Evolutionary conservation across 2,329 filamentous ascomycete species (phyloP), one percentile per base, ranked within the genome.

Genomic region (Polychaeton citri): DNA sequence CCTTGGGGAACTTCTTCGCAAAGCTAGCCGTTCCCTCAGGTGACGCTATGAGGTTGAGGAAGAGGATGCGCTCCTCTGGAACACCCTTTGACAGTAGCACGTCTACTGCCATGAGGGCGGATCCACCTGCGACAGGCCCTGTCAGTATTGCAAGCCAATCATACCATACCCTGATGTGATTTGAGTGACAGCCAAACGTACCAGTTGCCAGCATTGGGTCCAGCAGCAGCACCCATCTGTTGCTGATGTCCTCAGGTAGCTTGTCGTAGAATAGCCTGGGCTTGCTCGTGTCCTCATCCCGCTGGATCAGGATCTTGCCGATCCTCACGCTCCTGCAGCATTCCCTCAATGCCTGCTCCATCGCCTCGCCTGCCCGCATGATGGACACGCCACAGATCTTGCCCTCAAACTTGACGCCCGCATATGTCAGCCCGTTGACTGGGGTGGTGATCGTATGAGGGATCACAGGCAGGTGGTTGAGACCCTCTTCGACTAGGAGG

Each of bases 191-290:
- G 13, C n/a, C n/a, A 36, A 18, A 46, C 68, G 52, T 62, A 87
- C 85, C 87, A 48, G 90, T 98, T 39, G 90, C 90, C 63, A 98
- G 87, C 90, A 98, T 98, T n/a, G 90, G 90, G 57, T 98, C 90
- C 32, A 98, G 65, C 31, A 98, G 68, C 41, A 98, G 66, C 21
- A 95, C 88, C 87, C 90, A 98, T 58, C 90, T 71, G 37, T 88
- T 74, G 17, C 81, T 75, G 58, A 98, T 95, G 57, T 98, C 90
- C 55, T 85, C 80, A 5, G 90, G 90, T 24, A 98, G 72, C 66
- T 98, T 98, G 53, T 96, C 88, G 62, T 96, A 98, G 62, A 96
- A 98, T 8, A 98, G 71, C 59, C 86, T 90, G 9, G 90, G 90
- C 65, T 80, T 74, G 36, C 80, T 73, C 1, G 90, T 96, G 64